These are phyloP conservation scores for Fraxinus quadrangulata DNA, from an alignment of 257 asterid genomes.

Conservation along the genomic window DNA sequence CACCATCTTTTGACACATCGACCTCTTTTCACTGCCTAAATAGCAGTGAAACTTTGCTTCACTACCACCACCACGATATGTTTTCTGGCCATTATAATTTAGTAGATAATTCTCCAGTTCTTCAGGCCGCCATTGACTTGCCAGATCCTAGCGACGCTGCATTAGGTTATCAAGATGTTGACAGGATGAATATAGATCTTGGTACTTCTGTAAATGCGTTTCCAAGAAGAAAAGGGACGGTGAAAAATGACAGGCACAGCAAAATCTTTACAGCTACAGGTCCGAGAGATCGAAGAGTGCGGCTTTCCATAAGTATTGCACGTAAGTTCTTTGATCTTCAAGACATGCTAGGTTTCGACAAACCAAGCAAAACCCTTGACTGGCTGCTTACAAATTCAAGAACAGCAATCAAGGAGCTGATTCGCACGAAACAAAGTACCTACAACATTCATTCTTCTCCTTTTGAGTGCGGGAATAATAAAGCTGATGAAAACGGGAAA, in stretches of 20 bases:
- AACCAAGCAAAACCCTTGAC: conserved; percentile 88
- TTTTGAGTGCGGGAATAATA: conserved; percentile 34
- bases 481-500: conserved; percentile 2
- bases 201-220: not conserved
- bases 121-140: conserved; percentile 21
- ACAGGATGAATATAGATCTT: conserved; percentile 21
- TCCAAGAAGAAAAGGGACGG: conserved; percentile 19
- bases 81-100: conserved; percentile 32
- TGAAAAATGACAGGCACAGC: conserved; percentile 71
- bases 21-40: conserved; percentile 35
- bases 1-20: conserved; percentile 30
- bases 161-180: not conserved
- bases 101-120: conserved; percentile 24
- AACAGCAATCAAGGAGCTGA: conserved; percentile 65
- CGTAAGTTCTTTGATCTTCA: conserved; percentile 87
- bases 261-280: conserved; percentile 83
- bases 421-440: conserved; percentile 27
- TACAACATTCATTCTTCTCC: conserved; percentile 17
- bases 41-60: conserved; percentile 42
- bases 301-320: conserved; percentile 83
- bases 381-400: conserved; percentile 78
- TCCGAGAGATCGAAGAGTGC: conserved; percentile 75
- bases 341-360: conserved; percentile 74
- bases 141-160: conserved; percentile 15
- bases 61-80: conserved; percentile 34